Conservation (phyloP, 2,329 filamentous ascomycete genomes). For the Ceratocystis cacaofunesta region DNA sequence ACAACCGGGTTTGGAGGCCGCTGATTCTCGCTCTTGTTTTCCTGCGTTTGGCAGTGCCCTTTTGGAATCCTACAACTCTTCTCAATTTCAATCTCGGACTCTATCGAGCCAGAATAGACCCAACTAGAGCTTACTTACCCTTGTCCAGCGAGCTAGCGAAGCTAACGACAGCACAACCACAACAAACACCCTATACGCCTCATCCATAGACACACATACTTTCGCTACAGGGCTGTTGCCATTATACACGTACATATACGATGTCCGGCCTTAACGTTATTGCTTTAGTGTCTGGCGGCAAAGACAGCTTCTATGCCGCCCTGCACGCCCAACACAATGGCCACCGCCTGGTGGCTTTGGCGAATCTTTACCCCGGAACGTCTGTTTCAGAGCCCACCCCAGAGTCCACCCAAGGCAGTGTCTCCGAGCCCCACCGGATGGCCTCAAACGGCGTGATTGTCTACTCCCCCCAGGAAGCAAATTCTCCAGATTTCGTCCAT, state of each 20-base stretch:
- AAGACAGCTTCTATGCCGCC: conserved; percentile 89
- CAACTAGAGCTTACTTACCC: background rate
- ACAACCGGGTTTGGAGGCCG: background rate
- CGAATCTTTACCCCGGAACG: conserved; percentile 59
- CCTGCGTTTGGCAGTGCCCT: background rate
- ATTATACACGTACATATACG: background rate
- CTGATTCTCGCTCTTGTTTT: background rate
- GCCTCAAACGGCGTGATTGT: conserved; percentile 19
- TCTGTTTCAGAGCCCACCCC: background rate
- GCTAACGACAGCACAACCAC: background rate
- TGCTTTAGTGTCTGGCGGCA: conserved; percentile 85
- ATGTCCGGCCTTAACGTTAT: conserved; percentile 53
- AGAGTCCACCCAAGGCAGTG: background rate
- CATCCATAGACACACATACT: background rate
- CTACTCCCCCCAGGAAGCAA: conserved; percentile 16
- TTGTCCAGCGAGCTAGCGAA: background rate
- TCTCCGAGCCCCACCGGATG: conserved; percentile 4
- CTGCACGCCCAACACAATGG: conserved; percentile 80
- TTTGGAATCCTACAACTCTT: background rate
- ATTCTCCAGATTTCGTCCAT: conserved; percentile 7
- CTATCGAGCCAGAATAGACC: background rate
- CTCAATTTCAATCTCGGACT: background rate
- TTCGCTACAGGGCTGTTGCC: background rate
- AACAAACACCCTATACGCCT: background rate
- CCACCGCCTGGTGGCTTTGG: conserved; percentile 72